These are phyloP conservation scores for Entomortierella beljakovae DNA, from an alignment of 192 early-diverging fungal genomes.

Conservation along the genomic window DNA sequence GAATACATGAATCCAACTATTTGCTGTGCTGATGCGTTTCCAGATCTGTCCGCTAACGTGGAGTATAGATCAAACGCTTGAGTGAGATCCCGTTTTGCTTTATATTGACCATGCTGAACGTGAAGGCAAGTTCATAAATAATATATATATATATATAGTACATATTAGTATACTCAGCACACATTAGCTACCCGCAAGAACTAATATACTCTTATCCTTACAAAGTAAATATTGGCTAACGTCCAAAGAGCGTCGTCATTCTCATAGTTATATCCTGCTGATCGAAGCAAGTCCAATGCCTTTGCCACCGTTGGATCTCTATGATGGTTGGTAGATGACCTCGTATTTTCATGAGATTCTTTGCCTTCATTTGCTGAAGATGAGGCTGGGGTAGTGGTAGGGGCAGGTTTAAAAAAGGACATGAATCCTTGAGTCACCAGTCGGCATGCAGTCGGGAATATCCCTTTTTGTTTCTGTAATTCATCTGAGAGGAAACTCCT, in stretches of 20 bases:
- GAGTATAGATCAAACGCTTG: conserved; percentile 75
- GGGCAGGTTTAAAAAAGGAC: conserved; percentile 30
- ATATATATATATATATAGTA: neutral
- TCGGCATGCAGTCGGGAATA: conserved; percentile 38
- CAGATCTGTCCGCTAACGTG: conserved; percentile 69
- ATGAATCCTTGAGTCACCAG: conserved; percentile 47
- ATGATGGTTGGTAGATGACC: conserved; percentile 11
- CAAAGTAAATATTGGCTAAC: conserved; percentile 81
- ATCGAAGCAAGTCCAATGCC: conserved; percentile 58
- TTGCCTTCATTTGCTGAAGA: conserved; percentile 3
- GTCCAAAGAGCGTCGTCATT: conserved; percentile 70
- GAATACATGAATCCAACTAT: conserved; percentile 93
- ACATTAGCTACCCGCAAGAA: too few relatives aligned
- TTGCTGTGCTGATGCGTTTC: conserved; percentile 88
- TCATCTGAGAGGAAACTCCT: conserved; percentile 37
- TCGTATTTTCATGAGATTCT: neutral
- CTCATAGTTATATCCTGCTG: conserved; percentile 58
- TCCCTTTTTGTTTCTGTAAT: conserved; percentile 46
- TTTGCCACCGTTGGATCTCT: conserved; percentile 31
- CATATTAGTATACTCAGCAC: too few relatives aligned
- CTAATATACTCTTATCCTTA: too few relatives aligned
- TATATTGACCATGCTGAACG: conserved; percentile 71
- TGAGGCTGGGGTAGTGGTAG: conserved; percentile 1
- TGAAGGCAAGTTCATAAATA: neutral
- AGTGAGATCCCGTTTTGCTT: conserved; percentile 63